A percentile compares a stretch with the other conserved stretches of the same genome.
These are phyloP conservation scores for Pleurostoma richardsiae DNA, from an alignment of 2,329 filamentous ascomycete genomes.

Conservation along the genomic window DNA sequence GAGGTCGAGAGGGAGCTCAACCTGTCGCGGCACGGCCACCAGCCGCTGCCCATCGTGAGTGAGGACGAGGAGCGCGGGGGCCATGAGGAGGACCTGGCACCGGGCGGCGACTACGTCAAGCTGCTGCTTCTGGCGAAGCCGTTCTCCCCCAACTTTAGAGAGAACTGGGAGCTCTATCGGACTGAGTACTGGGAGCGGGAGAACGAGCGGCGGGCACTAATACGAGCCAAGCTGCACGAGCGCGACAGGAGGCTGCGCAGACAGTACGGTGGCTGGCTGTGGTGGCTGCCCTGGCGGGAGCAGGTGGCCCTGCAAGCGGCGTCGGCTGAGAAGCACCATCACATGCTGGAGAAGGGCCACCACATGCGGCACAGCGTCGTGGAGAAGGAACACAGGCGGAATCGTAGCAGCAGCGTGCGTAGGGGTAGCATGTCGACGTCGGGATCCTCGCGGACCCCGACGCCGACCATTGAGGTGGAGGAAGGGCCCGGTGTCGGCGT, in stretches of 20 bases:
- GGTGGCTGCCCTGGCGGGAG: constrained; percentile 76
- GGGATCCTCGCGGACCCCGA: constrained; percentile 44
- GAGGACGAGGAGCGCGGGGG: constrained; percentile 58
- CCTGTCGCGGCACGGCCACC: constrained; percentile 34
- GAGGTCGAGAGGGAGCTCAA: constrained; percentile 57
- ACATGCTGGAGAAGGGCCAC: constrained; percentile 31
- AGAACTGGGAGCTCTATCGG: constrained; percentile 95
- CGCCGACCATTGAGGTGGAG: constrained; percentile 39
- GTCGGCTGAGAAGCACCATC: constrained; percentile 21
- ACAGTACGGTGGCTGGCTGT: constrained; percentile 68
- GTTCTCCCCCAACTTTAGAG: constrained; percentile 88
- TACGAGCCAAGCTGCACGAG: constrained; percentile 65
- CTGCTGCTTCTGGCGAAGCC: constrained; percentile 87
- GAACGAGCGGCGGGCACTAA: constrained; percentile 76
- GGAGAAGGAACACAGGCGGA: constrained; percentile 40
- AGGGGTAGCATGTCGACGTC: constrained; percentile 40
- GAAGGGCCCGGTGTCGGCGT: constrained; percentile 28
- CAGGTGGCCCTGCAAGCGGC: constrained; percentile 24
- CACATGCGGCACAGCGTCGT: constrained; percentile 36
- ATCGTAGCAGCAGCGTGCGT: constrained; percentile 47
- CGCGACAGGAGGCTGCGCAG: constrained; percentile 64
- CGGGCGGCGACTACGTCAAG: constrained; percentile 88
- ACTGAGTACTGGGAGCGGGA: constrained; percentile 96
- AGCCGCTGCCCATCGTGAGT: constrained; percentile 29
- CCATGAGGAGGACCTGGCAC: constrained; percentile 84